Evolutionary conservation across 495 filamentous ascomycete species (phyloP), one percentile per base, ranked within the genome.

Genomic region (Choiromyces venosus): DNA sequence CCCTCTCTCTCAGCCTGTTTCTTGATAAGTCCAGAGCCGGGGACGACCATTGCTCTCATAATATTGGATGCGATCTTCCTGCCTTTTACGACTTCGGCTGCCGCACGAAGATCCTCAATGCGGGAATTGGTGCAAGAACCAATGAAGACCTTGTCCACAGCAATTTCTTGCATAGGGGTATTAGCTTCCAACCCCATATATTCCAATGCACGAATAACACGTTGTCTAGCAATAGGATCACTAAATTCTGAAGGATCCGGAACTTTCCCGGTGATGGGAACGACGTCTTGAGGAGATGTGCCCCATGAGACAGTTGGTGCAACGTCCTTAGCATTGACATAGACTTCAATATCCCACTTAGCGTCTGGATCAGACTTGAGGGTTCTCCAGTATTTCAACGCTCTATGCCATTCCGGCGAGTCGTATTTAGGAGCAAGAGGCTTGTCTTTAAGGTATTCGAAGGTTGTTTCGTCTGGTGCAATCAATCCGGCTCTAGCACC

Each of bases 101-200:
- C 95, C 38, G 91, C 91, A 16, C 94, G 91, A 46, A 99, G 87
- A 87, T 99, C 95, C 83, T 99, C 95, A 78, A 99, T 97, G 78
- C 95, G 89, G 25, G 93, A 90, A 83, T 99, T 99, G 35, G 95
- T 99, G 88, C 95, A 99, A 38, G 94, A 97, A 67, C 95, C 95
- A 79, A 99, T 97, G 82, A 99, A 99, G 71, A 97, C 88, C 85
- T 97, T 98, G 86, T 99, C 95, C 52, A 99, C 86, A 25, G 83
- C 82, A 75, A 99, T 89, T 7, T 98, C 93, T 82, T 97, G 89
- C 90, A 99, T 95, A 25, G 88, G 89, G 0, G 92, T 97, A 44
- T 92, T 92, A 46, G 94, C 82, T 8, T 84, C 88, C 37, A 99
- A 88, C 38, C 95, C 95, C 95, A 99, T 99, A 84, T 99, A 99